phyloP scores from a whole-genome alignment of 1,284 basidiomycete species.

The Albatrellus sp. region DNA sequence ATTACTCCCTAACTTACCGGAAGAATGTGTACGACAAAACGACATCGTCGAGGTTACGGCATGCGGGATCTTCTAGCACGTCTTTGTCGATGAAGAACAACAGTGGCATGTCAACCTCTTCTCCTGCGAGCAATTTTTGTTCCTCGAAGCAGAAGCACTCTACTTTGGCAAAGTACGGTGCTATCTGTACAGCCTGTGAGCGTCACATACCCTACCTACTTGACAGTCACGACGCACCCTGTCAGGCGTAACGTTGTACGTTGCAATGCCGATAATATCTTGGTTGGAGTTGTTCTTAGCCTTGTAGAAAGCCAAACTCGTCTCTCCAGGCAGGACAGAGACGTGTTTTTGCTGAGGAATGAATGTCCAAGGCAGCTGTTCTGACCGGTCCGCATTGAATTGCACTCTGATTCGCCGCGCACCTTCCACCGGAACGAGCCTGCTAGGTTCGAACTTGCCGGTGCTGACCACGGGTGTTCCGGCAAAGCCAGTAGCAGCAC shows the following conservation, averaged over 20 bases:
- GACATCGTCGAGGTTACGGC: conserved; percentile 81
- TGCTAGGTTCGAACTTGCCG: conserved; percentile 69
- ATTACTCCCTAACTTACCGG: conserved; percentile 38
- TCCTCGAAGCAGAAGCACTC: conserved; percentile 99
- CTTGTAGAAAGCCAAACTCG: conserved; percentile 92
- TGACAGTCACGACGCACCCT: conserved; percentile 42
- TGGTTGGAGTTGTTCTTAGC: conserved; percentile 79
- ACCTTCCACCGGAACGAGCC: conserved; percentile 65
- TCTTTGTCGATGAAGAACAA: conserved; percentile 99
- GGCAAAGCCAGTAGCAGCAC: conserved; percentile 92
- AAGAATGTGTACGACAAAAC: conserved; percentile 98
- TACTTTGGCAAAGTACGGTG: conserved; percentile 98
- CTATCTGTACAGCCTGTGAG: conserved; percentile 48
- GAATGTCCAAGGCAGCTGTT: conserved; percentile 90
- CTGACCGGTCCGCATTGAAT: conserved; percentile 88
- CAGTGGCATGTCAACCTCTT: conserved; percentile 97
- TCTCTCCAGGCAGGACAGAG: conserved; percentile 89
- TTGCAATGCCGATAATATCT: conserved; percentile 97
- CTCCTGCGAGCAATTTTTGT: conserved; percentile 87
- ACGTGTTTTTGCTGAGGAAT: conserved; percentile 86
- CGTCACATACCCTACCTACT: not conserved
- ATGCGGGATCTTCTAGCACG: conserved; percentile 83
- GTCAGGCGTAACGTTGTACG: conserved; percentile 93
- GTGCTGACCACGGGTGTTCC: conserved; percentile 88
- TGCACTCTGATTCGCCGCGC: conserved; percentile 80